phyloP scores from a whole-genome alignment of 2,329 filamentous ascomycete genomes.

The Lomentospora prolificans region DNA sequence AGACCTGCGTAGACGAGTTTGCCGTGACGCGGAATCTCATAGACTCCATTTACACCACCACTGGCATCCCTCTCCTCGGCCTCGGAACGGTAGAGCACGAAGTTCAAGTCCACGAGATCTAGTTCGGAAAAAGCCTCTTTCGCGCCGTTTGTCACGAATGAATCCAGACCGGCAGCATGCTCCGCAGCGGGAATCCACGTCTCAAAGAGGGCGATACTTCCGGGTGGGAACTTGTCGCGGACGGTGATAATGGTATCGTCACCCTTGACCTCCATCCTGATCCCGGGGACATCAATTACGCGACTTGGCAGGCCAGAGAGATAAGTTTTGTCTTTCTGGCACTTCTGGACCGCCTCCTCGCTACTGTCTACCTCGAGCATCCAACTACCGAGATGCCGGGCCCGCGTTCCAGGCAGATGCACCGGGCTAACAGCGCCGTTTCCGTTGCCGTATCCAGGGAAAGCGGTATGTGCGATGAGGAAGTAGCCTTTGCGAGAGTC shows the following conservation, averaged over 20 bases:
- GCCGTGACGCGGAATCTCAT: slow-evolving; percentile 75
- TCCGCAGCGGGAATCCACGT: slow-evolving; percentile 89
- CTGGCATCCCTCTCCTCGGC: slow-evolving; percentile 77
- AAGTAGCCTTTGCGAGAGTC: slow-evolving; percentile 90
- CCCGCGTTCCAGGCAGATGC: slow-evolving; percentile 72
- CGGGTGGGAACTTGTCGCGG: slow-evolving; percentile 77
- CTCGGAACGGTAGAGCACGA: slow-evolving; percentile 82
- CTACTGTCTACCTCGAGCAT: slow-evolving; percentile 79
- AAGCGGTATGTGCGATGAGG: slow-evolving; percentile 91
- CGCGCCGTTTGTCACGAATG: slow-evolving; percentile 74
- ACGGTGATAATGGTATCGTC: slow-evolving; percentile 73
- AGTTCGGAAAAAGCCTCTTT: slow-evolving; percentile 67
- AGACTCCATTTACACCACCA: slow-evolving; percentile 73
- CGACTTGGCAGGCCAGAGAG: slow-evolving; percentile 78
- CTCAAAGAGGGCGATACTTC: slow-evolving; percentile 90
- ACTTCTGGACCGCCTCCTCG: slow-evolving; percentile 55
- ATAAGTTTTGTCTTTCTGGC: slow-evolving; percentile 57
- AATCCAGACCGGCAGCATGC: slow-evolving; percentile 73
- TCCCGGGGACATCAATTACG: slow-evolving; percentile 63
- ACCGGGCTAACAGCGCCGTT: slow-evolving; percentile 75
- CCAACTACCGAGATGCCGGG: slow-evolving; percentile 82
- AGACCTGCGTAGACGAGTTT: slow-evolving; percentile 87
- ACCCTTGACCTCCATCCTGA: slow-evolving; percentile 61
- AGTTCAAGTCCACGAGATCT: slow-evolving; percentile 77
- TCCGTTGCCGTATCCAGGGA: slow-evolving; percentile 78